These are phyloP conservation scores for Basidiobolus meristosporus DNA, from an alignment of 371 early-diverging fungal species.

Conservation along the genomic window DNA sequence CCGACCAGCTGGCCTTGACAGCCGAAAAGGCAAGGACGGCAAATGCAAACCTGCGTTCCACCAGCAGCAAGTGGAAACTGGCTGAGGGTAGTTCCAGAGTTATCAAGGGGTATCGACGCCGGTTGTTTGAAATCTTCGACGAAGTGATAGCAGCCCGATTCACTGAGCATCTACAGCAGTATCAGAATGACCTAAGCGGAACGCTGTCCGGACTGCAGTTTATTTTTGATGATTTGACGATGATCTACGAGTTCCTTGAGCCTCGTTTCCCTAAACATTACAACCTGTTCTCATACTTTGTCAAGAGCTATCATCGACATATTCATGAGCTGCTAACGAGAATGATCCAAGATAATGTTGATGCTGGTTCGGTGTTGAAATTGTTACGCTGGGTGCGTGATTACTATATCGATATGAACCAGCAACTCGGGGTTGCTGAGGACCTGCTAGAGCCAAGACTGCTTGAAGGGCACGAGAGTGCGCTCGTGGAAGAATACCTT, in stretches of 20 bases:
- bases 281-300: constrained; percentile 79
- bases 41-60: constrained; percentile 18
- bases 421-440: constrained; percentile 67
- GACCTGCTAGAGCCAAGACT: constrained; percentile 79
- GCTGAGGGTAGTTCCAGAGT: constrained; percentile 33
- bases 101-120: constrained; percentile 51
- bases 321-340: constrained; percentile 57
- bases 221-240: constrained; percentile 70
- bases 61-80: constrained; percentile 22
- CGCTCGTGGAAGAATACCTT: constrained; percentile 68
- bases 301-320: constrained; percentile 81
- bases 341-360: constrained; percentile 44
- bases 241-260: constrained; percentile 69
- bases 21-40: constrained; percentile 28
- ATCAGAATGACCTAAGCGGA: constrained; percentile 23
- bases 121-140: constrained; percentile 54
- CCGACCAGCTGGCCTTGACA: constrained; percentile 54
- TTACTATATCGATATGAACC: constrained; percentile 74
- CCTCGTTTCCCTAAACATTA: constrained; percentile 80
- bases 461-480: constrained; percentile 81
- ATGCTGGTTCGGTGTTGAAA: constrained; percentile 56
- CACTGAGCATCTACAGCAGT: constrained; percentile 21
- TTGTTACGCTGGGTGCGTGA: constrained; percentile 79
- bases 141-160: constrained; percentile 45
- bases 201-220: constrained; percentile 48